A percentile compares a stretch with the other conserved stretches of the same genome.
phyloP scores from a whole-genome alignment of 1,139 yeast genomes.

The Saccharomycopsis crataegensis region DNA sequence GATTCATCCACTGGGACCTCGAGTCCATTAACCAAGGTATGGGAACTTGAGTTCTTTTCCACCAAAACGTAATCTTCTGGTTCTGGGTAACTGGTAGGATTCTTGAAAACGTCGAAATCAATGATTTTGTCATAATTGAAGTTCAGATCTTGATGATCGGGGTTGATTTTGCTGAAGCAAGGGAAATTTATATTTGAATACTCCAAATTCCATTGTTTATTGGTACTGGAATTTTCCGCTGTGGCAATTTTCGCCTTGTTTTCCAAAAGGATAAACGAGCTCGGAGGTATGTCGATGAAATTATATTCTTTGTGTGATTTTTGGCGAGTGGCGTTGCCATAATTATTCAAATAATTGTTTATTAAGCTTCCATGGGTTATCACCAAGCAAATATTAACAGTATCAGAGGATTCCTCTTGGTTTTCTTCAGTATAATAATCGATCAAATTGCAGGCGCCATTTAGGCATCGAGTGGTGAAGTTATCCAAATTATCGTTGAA shows the following conservation, averaged over 20 bases:
- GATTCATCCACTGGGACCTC: too few species aligned
- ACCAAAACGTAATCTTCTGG: slow-evolving; percentile 6
- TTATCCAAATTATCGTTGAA: slow-evolving; percentile 2
- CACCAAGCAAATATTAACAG: slow-evolving; percentile 2
- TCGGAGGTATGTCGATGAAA: slow-evolving; percentile 11
- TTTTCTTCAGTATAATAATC: slow-evolving; percentile 1
- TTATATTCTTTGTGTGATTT: slow-evolving; percentile 4
- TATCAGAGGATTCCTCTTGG: neutral
- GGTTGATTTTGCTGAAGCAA: slow-evolving; percentile 14
- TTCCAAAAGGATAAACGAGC: slow-evolving; percentile 13
- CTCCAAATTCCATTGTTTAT: slow-evolving; percentile 10
- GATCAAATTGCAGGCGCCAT: slow-evolving; percentile 6
- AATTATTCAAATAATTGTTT: slow-evolving; percentile 17
- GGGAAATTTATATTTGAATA: slow-evolving; percentile 16
- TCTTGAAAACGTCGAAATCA: slow-evolving; percentile 4
- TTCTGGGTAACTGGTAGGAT: neutral
- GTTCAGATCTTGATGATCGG: neutral
- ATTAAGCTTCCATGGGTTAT: slow-evolving; percentile 14
- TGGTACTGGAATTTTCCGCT: neutral
- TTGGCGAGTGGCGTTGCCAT: neutral
- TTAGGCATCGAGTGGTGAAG: slow-evolving; percentile 10
- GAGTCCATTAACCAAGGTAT: neutral
- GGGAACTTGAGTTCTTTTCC: slow-evolving; percentile 1
- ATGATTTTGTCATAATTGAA: slow-evolving; percentile 12
- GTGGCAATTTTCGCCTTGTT: neutral